phyloP scores from a whole-genome alignment of 2,329 filamentous ascomycete species.

The Huntiella omanensis region DNA sequence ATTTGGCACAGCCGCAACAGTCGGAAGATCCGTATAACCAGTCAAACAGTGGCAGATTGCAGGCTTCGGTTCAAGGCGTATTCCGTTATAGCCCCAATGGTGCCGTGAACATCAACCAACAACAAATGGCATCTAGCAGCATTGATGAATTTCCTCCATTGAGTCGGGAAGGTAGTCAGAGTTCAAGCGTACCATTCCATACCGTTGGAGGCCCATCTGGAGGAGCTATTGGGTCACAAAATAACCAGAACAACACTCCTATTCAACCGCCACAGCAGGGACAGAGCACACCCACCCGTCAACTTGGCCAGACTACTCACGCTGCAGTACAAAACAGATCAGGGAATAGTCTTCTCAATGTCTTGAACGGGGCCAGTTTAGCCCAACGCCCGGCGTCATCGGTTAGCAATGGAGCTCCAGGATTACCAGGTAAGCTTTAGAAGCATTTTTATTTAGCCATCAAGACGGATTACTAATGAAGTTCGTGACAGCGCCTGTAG shows the following conservation, averaged over 20 bases:
- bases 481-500: background rate
- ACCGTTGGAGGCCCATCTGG: background rate
- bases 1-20: slow-evolving; percentile 27
- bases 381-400: background rate
- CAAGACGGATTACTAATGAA: background rate
- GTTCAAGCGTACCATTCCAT: slow-evolving; percentile 4
- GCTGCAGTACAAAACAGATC: slow-evolving; percentile 20
- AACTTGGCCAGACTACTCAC: too few relatives aligned
- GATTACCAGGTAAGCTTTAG: slow-evolving; percentile 3
- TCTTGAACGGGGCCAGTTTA: slow-evolving; percentile 34
- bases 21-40: slow-evolving; percentile 30
- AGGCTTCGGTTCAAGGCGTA: slow-evolving; percentile 2
- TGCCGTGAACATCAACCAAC: slow-evolving; percentile 2
- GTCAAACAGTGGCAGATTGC: slow-evolving; percentile 17
- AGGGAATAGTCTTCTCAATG: slow-evolving; percentile 44
- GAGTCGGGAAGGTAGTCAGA: slow-evolving; percentile 30
- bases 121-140: slow-evolving; percentile 27
- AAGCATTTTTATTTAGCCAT: too few relatives aligned
- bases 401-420: background rate
- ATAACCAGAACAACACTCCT: too few relatives aligned
- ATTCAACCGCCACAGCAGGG: too few relatives aligned
- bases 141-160: slow-evolving; percentile 45
- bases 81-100: slow-evolving; percentile 35
- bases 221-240: slow-evolving; percentile 12
- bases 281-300: too few relatives aligned